Percentiles rank a stretch among this genome's conserved stretches.
Evolutionary conservation across 2,329 filamentous ascomycete species (phyloP).

Genomic region (Pseudodiploospora longispora): DNA sequence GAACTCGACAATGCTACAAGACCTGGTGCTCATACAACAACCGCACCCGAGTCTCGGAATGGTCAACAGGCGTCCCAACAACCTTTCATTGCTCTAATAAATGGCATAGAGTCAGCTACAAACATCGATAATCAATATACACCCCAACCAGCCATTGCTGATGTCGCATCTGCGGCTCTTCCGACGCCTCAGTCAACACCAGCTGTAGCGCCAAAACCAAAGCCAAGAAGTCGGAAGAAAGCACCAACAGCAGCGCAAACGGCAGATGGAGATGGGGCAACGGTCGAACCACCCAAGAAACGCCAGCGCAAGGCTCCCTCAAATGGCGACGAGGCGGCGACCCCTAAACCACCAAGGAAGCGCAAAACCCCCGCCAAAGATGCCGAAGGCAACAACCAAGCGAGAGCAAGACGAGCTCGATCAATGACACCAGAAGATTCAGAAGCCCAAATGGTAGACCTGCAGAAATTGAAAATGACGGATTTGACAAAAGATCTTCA

Average conservation of each 20-base stretch:
- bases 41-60: no score
- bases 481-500: conserved; percentile 62
- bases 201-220: conserved; percentile 4
- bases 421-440: conserved; percentile 55
- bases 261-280: conserved; percentile 12
- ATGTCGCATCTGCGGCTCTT: no score
- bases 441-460: conserved; percentile 55
- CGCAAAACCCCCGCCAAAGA: conserved; percentile 17
- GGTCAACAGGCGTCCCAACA: no score
- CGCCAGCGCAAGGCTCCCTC: conserved; percentile 23
- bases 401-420: conserved; percentile 29
- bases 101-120: no score
- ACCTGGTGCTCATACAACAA: no score
- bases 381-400: conserved; percentile 14
- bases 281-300: conserved; percentile 21
- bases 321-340: conserved; percentile 11
- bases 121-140: no score
- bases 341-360: conserved; percentile 17
- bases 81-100: no score
- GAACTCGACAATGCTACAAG: no score
- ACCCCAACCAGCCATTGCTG: no score
- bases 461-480: conserved; percentile 60
- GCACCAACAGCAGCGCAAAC: conserved; percentile 9
- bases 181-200: not conserved
- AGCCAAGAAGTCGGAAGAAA: conserved; percentile 6